Conservation (phyloP, 495 filamentous ascomycete species). For the Neurospora sp. region DNA sequence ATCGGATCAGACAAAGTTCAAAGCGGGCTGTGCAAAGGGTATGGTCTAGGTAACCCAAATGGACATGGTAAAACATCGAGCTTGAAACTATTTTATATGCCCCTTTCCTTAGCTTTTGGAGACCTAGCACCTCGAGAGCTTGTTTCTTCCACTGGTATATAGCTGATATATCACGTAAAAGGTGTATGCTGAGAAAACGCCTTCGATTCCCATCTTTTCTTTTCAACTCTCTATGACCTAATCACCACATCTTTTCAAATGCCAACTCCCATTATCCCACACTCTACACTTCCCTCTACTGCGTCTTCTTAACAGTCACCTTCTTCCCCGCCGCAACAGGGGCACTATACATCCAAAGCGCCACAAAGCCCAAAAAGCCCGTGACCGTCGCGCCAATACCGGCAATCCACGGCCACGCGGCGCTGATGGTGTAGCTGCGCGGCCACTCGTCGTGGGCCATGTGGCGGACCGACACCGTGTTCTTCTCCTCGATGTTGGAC, state of each 20-base stretch:
- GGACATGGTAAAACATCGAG: too few relatives aligned
- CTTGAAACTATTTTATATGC: not conserved
- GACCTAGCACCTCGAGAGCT: too few relatives aligned
- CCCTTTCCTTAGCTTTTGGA: not conserved
- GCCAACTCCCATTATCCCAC: too few relatives aligned
- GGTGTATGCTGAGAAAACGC: not conserved
- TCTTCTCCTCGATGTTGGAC: slow-evolving; percentile 85
- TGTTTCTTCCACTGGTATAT: not conserved
- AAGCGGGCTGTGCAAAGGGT: not conserved
- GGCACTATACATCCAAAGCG: slow-evolving; percentile 80
- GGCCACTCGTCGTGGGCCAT: slow-evolving; percentile 96
- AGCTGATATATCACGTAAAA: not conserved
- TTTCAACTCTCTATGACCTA: not conserved
- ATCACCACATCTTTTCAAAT: not conserved
- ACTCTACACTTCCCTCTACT: slow-evolving; percentile 31
- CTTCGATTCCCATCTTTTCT: not conserved
- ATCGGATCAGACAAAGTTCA: not conserved
- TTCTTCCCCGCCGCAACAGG: slow-evolving; percentile 36
- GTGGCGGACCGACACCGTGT: slow-evolving; percentile 85
- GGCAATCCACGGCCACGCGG: slow-evolving; percentile 90
- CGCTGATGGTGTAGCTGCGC: slow-evolving; percentile 78
- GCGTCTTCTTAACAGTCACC: slow-evolving; percentile 55
- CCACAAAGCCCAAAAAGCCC: slow-evolving; percentile 78
- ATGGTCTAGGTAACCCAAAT: not conserved
- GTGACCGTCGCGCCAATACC: slow-evolving; percentile 74